Evolutionary conservation across 1,284 basidiomycete genomes (phyloP).

Genomic region (Ceratobasidium sp.): DNA sequence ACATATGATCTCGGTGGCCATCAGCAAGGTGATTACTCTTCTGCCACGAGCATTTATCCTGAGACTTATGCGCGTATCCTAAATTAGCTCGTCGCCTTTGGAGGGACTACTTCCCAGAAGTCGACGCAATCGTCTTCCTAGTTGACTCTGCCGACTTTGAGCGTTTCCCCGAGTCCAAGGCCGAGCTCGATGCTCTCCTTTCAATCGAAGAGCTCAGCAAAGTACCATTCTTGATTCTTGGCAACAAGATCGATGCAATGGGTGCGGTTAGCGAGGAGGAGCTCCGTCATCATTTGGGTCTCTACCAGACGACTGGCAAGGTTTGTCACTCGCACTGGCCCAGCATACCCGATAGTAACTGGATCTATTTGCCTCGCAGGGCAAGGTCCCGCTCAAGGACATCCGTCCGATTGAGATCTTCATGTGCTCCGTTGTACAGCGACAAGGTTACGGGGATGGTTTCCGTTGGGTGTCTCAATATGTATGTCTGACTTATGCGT

Average conservation of each 20-base stretch:
- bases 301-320: slow-evolving; percentile 99
- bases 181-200: slow-evolving; percentile 94
- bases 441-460: slow-evolving; percentile 98
- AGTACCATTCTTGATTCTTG: slow-evolving; percentile 98
- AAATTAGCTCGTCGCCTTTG: slow-evolving; percentile 90
- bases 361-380: slow-evolving; percentile 58
- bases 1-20: slow-evolving; percentile 99
- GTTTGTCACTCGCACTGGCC: slow-evolving; percentile 55
- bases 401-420: slow-evolving; percentile 99
- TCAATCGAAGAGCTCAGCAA: slow-evolving; percentile 93
- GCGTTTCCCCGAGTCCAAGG: slow-evolving; percentile 95
- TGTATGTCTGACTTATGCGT: slow-evolving; percentile 55
- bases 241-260: slow-evolving; percentile 99
- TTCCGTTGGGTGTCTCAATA: slow-evolving; percentile 99
- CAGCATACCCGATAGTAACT: background rate
- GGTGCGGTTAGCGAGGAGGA: slow-evolving; percentile 98
- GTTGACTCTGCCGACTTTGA: slow-evolving; percentile 97
- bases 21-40: slow-evolving; percentile 76
- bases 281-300: slow-evolving; percentile 90
- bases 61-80: slow-evolving; percentile 39
- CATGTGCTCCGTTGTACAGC: slow-evolving; percentile 99
- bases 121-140: slow-evolving; percentile 98
- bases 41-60: background rate
- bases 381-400: slow-evolving; percentile 95
- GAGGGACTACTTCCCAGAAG: slow-evolving; percentile 99